Evolutionary conservation across 192 early-diverging fungal genomes (phyloP).

Genomic region (Fimicolochytrium jonesii): DNA sequence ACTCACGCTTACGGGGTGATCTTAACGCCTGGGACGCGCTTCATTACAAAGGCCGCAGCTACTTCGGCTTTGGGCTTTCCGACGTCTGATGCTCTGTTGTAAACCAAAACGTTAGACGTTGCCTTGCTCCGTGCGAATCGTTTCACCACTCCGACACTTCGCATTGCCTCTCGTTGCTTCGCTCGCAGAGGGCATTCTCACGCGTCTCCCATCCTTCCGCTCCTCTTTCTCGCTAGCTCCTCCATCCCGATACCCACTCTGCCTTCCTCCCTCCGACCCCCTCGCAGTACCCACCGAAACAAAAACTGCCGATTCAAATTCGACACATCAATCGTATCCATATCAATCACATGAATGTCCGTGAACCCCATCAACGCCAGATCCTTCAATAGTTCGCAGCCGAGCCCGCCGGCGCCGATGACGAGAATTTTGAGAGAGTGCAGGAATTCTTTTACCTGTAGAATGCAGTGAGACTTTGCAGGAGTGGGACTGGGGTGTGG

Average conservation of each 20-base stretch:
- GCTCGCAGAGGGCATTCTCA: no score
- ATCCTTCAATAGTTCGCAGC: constrained; percentile 97
- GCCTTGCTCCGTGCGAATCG: no score
- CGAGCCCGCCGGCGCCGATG: constrained; percentile 81
- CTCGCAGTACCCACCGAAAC: constrained; percentile 70
- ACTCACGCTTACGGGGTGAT: constrained; percentile 73
- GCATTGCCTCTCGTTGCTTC: no score
- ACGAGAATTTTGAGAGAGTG: constrained; percentile 47
- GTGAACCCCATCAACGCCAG: constrained; percentile 85
- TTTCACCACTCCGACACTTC: no score
- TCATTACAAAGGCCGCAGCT: constrained; percentile 69
- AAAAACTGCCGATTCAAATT: constrained; percentile 98
- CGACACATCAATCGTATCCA: constrained; percentile 97
- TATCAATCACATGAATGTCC: constrained; percentile 86
- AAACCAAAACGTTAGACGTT: no score
- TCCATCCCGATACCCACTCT: no score
- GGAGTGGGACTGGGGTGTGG: no score
- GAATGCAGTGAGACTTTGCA: no score
- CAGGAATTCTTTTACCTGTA: constrained; percentile 40
- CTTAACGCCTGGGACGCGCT: constrained; percentile 76
- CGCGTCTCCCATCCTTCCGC: no score
- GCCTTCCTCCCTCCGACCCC: no score
- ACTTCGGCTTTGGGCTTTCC: constrained; percentile 86
- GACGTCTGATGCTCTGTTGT: constrained; percentile 67
- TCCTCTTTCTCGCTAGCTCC: no score